These are phyloP conservation scores for Drechmeria coniospora DNA, from an alignment of 2,329 filamentous ascomycete genomes.

Conservation along the genomic window DNA sequence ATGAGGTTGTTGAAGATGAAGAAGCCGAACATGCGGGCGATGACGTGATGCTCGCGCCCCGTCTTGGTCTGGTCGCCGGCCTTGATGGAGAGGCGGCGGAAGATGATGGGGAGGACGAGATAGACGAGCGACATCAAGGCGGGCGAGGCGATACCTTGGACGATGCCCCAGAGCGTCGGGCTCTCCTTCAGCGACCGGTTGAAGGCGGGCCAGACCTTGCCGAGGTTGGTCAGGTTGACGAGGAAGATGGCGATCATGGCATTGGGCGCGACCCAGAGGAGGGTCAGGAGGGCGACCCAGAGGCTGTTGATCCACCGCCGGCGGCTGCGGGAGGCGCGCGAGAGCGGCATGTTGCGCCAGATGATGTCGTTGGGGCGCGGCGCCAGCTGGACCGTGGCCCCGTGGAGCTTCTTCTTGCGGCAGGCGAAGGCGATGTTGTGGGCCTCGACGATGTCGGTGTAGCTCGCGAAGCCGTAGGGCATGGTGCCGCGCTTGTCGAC, in stretches of 20 bases:
- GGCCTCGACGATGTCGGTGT: slow-evolving; percentile 73
- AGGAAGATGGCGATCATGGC: slow-evolving; percentile 89
- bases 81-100: slow-evolving; percentile 69
- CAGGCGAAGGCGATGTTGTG: slow-evolving; percentile 74
- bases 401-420: slow-evolving; percentile 65
- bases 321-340: slow-evolving; percentile 50
- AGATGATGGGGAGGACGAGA: slow-evolving; percentile 75
- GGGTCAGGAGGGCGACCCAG: slow-evolving; percentile 67
- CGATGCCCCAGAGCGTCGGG: slow-evolving; percentile 60
- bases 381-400: slow-evolving; percentile 62
- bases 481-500: slow-evolving; percentile 81
- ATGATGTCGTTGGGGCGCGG: slow-evolving; percentile 85
- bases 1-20: slow-evolving; percentile 96
- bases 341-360: slow-evolving; percentile 81
- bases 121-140: slow-evolving; percentile 80
- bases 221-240: slow-evolving; percentile 70
- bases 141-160: slow-evolving; percentile 84
- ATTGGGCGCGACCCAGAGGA: slow-evolving; percentile 85
- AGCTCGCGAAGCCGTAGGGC: slow-evolving; percentile 89
- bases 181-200: slow-evolving; percentile 45
- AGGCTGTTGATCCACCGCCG: slow-evolving; percentile 66
- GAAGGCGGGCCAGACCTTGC: slow-evolving; percentile 65
- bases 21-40: slow-evolving; percentile 82
- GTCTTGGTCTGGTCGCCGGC: slow-evolving; percentile 88
- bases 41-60: slow-evolving; percentile 78